A percentile compares a stretch with the other conserved stretches of the same genome.
Conservation (phyloP, 805 yeast species). For the Maudiozyma turicensis region DNA sequence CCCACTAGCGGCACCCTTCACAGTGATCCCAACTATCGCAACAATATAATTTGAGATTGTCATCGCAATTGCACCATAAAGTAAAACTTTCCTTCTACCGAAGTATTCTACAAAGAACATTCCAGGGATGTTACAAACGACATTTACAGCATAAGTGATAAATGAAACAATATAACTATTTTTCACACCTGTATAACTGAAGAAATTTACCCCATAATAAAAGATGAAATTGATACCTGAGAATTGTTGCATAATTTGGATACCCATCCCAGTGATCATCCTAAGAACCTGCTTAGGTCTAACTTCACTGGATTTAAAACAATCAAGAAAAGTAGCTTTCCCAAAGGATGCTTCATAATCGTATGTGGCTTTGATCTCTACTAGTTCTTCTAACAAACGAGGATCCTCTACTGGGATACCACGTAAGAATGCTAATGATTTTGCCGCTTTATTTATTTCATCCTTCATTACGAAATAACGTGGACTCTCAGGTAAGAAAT, state of each 20-base stretch:
- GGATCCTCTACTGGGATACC: slow-evolving; percentile 58
- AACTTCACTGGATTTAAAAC: slow-evolving; percentile 47
- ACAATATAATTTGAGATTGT: slow-evolving; percentile 53
- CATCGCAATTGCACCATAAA: slow-evolving; percentile 75
- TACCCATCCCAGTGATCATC: slow-evolving; percentile 52
- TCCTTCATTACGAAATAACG: slow-evolving; percentile 70
- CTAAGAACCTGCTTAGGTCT: slow-evolving; percentile 49
- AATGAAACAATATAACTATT: slow-evolving; percentile 53
- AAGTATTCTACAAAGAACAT: slow-evolving; percentile 65
- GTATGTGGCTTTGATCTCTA: slow-evolving; percentile 65
- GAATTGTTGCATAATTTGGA: slow-evolving; percentile 80
- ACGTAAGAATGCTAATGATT: slow-evolving; percentile 53
- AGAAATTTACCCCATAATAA: slow-evolving; percentile 80
- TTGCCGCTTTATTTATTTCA: slow-evolving; percentile 58
- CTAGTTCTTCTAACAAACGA: slow-evolving; percentile 56
- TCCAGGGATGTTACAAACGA: slow-evolving; percentile 75
- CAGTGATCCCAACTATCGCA: slow-evolving; percentile 49
- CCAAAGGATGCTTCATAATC: slow-evolving; percentile 61
- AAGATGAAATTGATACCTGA: slow-evolving; percentile 87
- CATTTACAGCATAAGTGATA: slow-evolving; percentile 73
- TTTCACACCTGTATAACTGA: slow-evolving; percentile 53
- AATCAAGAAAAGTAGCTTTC: slow-evolving; percentile 39
- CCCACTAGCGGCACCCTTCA: slow-evolving; percentile 36
- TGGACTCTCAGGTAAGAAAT: slow-evolving; percentile 80
- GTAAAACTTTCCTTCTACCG: slow-evolving; percentile 65